These are phyloP conservation scores for Choiromyces venosus DNA, from an alignment of 495 filamentous ascomycete genomes.

Conservation along the genomic window DNA sequence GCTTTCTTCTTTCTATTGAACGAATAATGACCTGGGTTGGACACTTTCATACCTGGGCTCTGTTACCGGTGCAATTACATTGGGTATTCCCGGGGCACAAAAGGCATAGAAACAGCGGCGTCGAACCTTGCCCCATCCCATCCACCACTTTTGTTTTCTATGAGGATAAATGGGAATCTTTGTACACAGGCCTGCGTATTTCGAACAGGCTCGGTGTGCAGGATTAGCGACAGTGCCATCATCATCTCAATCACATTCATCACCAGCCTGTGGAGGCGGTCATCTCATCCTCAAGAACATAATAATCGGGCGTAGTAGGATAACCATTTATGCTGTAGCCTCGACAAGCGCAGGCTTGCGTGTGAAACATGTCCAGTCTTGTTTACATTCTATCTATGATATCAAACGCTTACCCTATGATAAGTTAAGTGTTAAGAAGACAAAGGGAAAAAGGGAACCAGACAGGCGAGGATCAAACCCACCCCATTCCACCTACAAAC, in stretches of 20 bases:
- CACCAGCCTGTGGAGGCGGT: neutral
- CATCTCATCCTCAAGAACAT: neutral
- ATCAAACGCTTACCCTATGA: neutral
- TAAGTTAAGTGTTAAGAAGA: neutral
- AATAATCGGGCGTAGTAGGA: neutral
- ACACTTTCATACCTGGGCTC: neutral
- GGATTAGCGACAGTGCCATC: neutral
- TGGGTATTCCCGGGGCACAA: neutral
- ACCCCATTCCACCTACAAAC: neutral
- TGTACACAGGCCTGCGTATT: neutral
- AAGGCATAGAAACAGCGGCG: neutral
- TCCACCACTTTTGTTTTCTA: neutral
- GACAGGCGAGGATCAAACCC: neutral
- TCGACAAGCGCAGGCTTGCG: neutral
- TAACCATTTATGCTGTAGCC: neutral
- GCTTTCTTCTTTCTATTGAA: neutral
- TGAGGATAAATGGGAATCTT: neutral
- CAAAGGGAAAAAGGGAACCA: neutral
- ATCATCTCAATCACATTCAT: neutral
- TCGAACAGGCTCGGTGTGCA: neutral
- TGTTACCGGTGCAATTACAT: neutral
- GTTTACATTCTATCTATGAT: neutral
- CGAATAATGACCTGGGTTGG: neutral
- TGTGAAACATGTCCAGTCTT: neutral
- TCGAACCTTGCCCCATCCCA: neutral